Conservation (phyloP, 2,329 filamentous ascomycete genomes). For the Alternaria gaisen region DNA sequence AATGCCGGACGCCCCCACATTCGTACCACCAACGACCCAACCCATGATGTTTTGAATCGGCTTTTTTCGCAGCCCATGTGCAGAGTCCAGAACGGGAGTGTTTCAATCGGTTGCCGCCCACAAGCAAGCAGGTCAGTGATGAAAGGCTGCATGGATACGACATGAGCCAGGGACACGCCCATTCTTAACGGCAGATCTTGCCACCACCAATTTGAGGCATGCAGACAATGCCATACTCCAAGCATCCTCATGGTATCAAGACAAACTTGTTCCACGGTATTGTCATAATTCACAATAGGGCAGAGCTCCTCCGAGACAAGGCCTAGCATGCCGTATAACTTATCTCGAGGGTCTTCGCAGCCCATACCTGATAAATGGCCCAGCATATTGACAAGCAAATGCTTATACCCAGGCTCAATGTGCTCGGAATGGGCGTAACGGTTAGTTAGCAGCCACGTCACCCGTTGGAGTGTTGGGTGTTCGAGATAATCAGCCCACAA, state of each 20-base stretch:
- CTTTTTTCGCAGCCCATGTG: not conserved
- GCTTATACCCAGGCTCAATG: not conserved
- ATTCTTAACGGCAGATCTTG: not conserved
- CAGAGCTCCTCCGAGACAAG: not conserved
- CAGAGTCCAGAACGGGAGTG: not conserved
- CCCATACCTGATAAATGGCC: not conserved
- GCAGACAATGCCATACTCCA: not conserved
- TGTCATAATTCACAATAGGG: slow-evolving; percentile 2
- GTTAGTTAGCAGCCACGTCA: not conserved
- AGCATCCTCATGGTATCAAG: slow-evolving; percentile 5
- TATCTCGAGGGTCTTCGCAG: slow-evolving; percentile 14
- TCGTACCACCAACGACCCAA: not conserved
- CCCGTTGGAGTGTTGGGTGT: not conserved
- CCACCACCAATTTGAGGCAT: slow-evolving; percentile 2
- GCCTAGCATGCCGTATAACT: slow-evolving; percentile 15
- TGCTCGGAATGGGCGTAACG: not conserved
- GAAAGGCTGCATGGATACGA: slow-evolving; percentile 1
- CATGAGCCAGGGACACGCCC: not conserved
- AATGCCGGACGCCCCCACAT: not conserved
- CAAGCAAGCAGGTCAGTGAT: slow-evolving; percentile 1
- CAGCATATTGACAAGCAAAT: not conserved
- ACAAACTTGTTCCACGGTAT: slow-evolving; percentile 1
- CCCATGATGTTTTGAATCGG: not conserved
- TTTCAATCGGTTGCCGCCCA: not conserved
- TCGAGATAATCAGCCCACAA: not conserved